Evolutionary conservation across 129 eudicot species (phyloP).

Genomic region (Ambrosia trifida): DNA sequence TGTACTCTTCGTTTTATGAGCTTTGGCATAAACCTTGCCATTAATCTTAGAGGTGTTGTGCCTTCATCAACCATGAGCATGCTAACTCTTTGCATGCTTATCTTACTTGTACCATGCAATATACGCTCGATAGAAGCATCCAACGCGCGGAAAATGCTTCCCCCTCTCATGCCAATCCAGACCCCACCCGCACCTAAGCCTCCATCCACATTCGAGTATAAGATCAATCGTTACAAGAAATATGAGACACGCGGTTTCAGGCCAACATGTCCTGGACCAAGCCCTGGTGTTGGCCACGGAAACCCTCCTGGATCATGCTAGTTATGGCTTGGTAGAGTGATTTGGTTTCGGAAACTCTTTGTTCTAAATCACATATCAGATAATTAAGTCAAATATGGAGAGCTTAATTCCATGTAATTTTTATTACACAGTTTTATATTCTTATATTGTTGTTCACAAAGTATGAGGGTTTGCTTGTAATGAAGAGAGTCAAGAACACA

Average conservation of each 20-base stretch:
- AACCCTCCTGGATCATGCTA: constrained; percentile 46
- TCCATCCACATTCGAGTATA: neutral
- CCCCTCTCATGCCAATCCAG: constrained; percentile 19
- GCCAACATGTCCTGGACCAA: constrained; percentile 57
- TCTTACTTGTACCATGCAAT: constrained; percentile 27
- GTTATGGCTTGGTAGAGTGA: neutral
- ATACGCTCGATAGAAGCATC: constrained; percentile 25
- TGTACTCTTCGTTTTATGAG: neutral
- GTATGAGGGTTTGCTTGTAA: constrained; percentile 1
- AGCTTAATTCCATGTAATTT: neutral
- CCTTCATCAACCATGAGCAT: constrained; percentile 9
- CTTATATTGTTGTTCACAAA: neutral
- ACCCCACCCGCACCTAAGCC: constrained; percentile 14
- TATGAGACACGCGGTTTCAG: constrained; percentile 38
- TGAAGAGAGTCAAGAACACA: constrained; percentile 2
- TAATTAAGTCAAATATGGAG: neutral
- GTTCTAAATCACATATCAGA: neutral
- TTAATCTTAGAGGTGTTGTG: neutral
- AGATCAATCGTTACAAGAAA: constrained; percentile 37
- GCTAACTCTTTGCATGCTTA: constrained; percentile 21
- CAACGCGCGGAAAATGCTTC: constrained; percentile 25
- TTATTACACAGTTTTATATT: neutral
- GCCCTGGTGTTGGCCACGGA: constrained; percentile 53
- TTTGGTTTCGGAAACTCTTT: neutral
- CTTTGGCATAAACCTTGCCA: constrained; percentile 4